A percentile compares a stretch with the other conserved stretches of the same genome.
Conservation (phyloP, 1,284 basidiomycete species). For the Cryptococcus neoformans region DNA sequence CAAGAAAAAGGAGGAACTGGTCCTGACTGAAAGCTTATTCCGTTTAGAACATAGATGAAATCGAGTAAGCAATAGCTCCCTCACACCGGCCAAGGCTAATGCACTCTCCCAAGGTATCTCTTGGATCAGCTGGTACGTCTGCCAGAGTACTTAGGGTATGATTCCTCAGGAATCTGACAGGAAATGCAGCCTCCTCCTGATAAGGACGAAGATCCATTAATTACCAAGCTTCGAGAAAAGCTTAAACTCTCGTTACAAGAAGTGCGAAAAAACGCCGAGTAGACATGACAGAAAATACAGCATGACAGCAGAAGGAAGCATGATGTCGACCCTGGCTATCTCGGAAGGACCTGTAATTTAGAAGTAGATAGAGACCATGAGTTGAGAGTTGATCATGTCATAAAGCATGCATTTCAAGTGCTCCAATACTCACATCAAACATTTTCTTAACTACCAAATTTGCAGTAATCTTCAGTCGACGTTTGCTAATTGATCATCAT, state of each 20-base stretch:
- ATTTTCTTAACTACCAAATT: too few species aligned
- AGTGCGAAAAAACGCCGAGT: conserved; percentile 40
- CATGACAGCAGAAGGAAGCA: neutral
- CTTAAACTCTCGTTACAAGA: conserved; percentile 33
- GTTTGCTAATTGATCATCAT: too few species aligned
- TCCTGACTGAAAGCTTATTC: neutral
- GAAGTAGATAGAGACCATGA: too few species aligned
- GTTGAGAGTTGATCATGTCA: neutral
- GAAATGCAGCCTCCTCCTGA: conserved; percentile 36
- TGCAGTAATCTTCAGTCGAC: too few species aligned
- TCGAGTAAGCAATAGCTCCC: conserved; percentile 22
- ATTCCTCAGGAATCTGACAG: neutral
- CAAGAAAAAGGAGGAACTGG: neutral
- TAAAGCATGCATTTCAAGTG: neutral
- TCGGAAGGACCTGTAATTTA: neutral
- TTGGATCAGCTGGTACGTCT: conserved; percentile 41
- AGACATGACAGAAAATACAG: neutral
- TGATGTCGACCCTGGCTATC: neutral
- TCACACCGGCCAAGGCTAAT: neutral
- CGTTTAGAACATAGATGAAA: conserved; percentile 33
- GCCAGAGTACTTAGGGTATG: neutral
- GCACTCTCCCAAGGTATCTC: conserved; percentile 28
- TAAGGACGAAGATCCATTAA: conserved; percentile 33
- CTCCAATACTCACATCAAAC: too few species aligned
- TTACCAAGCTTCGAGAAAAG: conserved; percentile 37